phyloP scores from a whole-genome alignment of 805 yeast genomes.

The Wickerhamiella allomyrinae region DNA sequence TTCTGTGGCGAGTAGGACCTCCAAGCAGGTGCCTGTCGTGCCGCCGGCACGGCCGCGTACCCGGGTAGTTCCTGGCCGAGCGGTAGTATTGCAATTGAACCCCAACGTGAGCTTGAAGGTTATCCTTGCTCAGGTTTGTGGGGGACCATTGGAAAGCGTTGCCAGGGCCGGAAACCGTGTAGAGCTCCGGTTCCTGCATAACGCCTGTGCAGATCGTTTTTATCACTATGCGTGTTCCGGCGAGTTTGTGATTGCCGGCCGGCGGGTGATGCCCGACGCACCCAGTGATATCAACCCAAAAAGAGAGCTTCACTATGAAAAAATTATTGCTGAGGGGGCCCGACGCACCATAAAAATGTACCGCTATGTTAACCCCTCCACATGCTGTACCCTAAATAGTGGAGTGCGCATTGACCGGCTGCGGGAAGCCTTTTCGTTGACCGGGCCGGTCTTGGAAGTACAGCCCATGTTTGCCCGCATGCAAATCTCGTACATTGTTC shows the following conservation, averaged over 20 bases:
- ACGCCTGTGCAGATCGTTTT: conserved; percentile 3
- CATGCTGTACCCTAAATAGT: conserved; percentile 2
- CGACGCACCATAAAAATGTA: conserved; percentile 7
- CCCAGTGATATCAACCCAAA: neutral
- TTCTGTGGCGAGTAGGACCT: neutral
- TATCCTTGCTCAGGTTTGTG: conserved; percentile 15
- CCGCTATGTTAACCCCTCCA: conserved; percentile 1
- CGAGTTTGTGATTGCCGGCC: conserved; percentile 4
- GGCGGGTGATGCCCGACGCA: neutral
- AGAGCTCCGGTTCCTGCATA: conserved; percentile 3
- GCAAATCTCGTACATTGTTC: conserved; percentile 13
- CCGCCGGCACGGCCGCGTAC: neutral
- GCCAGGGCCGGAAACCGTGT: neutral
- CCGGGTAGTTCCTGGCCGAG: neutral
- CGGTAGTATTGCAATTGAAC: neutral
- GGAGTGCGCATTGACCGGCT: conserved; percentile 3
- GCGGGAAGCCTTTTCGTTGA: conserved; percentile 5
- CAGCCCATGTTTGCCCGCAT: conserved; percentile 15
- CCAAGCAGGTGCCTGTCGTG: neutral
- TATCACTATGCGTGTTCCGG: conserved; percentile 3
- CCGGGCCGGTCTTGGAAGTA: conserved; percentile 12
- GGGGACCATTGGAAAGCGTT: conserved; percentile 13
- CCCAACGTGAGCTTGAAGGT: neutral
- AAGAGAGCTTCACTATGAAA: conserved; percentile 1
- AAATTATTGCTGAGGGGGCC: neutral